Evolutionary conservation across 805 yeast species (phyloP), one percentile per base, ranked within the genome.

Genomic region (Ogataea trehaloabstinens): DNA sequence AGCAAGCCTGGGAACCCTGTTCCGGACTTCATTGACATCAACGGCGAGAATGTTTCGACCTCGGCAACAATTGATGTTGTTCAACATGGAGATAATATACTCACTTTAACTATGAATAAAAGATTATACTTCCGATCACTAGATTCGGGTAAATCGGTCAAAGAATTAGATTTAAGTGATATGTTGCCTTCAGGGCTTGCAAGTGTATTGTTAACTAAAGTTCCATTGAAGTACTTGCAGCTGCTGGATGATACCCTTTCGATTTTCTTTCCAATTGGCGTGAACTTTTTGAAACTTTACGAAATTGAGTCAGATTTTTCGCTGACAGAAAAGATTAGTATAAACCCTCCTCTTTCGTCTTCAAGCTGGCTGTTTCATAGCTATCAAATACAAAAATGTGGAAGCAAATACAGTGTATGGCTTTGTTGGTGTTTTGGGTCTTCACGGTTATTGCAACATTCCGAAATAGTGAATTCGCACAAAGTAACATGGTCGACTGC

Each of bases 121-220:
- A 58, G 57, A 4, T 48, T 86, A 24, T 74, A 78, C 44, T 47
- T 84, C 16, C 86, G 93, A 90, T 71, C 78, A 20, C 50, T 82
- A 3, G 45, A 53, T 0, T 49, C 66, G 2, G 70, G 66, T 34
- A 28, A 40, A 6, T 21, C 51, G 11, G 13, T 56, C 2, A 41
- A 41, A 19, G 59, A 54, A 30, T 37, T 44, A 20, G 43, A 47
- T 17, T 20, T 62, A 18, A 54, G 53, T 27, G 45, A 49, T 12
- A 46, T 32, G 31, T 37, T 63, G 16, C 51, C 60, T 2, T 38
- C 46, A 6, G 46, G 44, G n/a, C 38, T 46, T 15, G 52, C 45
- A 28, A 48, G 35, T 3, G 48, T 32, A 43, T 42, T 21, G 13
- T 44, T 39, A 21, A 55, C 40, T 47, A 49, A 22, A 16, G 37